Conservation (phyloP, 2,329 filamentous ascomycete species). For the Sporothrix sp. region DNA sequence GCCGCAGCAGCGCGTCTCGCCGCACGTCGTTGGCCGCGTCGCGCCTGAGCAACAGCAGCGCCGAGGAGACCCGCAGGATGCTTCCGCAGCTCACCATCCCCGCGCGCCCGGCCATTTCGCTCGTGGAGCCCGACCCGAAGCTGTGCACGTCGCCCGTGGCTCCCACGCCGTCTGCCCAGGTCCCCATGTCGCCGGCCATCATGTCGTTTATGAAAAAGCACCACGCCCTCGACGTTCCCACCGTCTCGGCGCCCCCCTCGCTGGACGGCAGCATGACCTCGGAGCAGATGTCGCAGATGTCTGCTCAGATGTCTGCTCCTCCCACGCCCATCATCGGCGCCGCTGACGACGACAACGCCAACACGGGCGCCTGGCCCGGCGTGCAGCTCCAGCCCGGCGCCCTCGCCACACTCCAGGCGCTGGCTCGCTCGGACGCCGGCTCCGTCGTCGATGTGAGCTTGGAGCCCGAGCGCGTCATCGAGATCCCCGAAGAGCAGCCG, state of each 20-base stretch:
- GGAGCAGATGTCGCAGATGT: constrained; percentile 60
- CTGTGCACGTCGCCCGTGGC: constrained; percentile 49
- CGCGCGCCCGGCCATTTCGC: constrained; percentile 25
- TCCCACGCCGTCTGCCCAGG: constrained; percentile 54
- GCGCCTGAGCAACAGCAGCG: background rate
- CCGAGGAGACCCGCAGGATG: constrained; percentile 28
- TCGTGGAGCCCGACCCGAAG: constrained; percentile 31
- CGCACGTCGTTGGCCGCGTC: constrained; percentile 13
- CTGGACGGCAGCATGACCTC: constrained; percentile 82
- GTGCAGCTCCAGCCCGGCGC: constrained; percentile 71
- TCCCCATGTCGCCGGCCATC: constrained; percentile 67
- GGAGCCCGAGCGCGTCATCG: constrained; percentile 45
- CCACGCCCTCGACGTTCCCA: constrained; percentile 57
- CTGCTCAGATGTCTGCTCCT: constrained; percentile 62
- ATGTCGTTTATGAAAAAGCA: constrained; percentile 59
- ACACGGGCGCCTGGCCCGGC: constrained; percentile 56
- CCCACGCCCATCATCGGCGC: constrained; percentile 66
- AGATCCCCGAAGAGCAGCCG: constrained; percentile 30
- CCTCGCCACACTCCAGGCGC: constrained; percentile 67
- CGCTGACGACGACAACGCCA: constrained; percentile 40
- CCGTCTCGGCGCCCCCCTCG: constrained; percentile 72
- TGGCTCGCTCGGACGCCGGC: constrained; percentile 48
- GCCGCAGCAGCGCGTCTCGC: constrained; percentile 25
- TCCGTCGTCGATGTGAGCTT: constrained; percentile 50
- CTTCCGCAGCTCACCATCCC: constrained; percentile 47